Base-by-base conservation (phyloP, 2,329 filamentous ascomycete genomes). In the Rosellinia necatrix region DNA sequence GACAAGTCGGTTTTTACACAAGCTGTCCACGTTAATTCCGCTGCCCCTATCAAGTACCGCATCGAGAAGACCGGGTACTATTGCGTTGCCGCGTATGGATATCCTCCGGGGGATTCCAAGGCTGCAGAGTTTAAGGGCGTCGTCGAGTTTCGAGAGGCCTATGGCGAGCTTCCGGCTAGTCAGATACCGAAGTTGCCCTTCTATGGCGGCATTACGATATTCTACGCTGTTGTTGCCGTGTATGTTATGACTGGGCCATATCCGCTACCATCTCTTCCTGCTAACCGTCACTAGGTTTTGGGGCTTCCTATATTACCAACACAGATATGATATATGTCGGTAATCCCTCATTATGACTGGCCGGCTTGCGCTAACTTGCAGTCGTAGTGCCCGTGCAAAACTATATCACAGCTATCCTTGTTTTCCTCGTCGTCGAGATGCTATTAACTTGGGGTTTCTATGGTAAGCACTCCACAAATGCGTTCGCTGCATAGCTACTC, bases 391-490 rank as follows among this genome's bases (percentile, higher is more conserved):
- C 96, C 13, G 94, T 99, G 2, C 94, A 99, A 74, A 99, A 99
- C 72, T 99, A 99, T 74, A 97, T 99, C 66, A 99, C 94, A 0
- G 93, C 94, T 8, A 99, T 97, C 58, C 80, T 99, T 46, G 85
- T 94, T 49, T 99, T 99, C 76, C 78, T 99, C 38, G 91, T 97
- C 13, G 76, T 97, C 13, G 94, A 99, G 73, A 96, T 97, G 87
- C 79, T 97, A 69, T 92, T 97, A 84, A 99, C 94, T 2, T 99
- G 94, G 94, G 92, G 91, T 38, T 99, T 96, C 77, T 99, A 97
- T 73, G 87, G 87, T 90, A 78, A 58, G 80, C 13, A 43, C 21
- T 8, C n/a, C 43, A 24, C 58, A 3, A 32, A 21, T 32, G 17
- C 13, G 15, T 27, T 42, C 9, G 13, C 41, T 35, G 13, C 13